These are phyloP conservation scores for Fusarium albosuccineum DNA, from an alignment of 2,329 filamentous ascomycete species.

Conservation along the genomic window DNA sequence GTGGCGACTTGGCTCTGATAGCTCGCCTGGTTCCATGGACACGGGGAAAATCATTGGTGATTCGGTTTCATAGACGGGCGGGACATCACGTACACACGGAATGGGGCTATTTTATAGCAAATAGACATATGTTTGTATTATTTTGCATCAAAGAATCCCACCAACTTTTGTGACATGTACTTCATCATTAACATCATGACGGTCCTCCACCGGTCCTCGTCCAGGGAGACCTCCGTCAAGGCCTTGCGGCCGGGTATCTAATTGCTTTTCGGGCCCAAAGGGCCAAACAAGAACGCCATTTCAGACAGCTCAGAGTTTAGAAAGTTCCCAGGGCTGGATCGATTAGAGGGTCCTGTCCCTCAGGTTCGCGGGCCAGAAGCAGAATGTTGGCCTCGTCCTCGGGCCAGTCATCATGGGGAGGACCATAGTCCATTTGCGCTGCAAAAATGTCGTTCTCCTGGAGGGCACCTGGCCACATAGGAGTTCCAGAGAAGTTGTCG, in stretches of 20 bases:
- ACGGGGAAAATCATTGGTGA: slow-evolving; percentile 15
- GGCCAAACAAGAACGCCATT: slow-evolving; percentile 21
- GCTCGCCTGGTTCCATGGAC: slow-evolving; percentile 1
- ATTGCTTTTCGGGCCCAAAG: slow-evolving; percentile 25
- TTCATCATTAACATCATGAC: slow-evolving; percentile 31
- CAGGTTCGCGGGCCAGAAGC: slow-evolving; percentile 51
- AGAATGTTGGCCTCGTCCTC: slow-evolving; percentile 60
- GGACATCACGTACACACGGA: slow-evolving; percentile 10
- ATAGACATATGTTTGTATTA: slow-evolving; percentile 4
- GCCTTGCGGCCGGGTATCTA: slow-evolving; percentile 45
- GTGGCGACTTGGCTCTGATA: slow-evolving; percentile 1
- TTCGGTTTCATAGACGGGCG: slow-evolving; percentile 38
- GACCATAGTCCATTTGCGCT: slow-evolving; percentile 49
- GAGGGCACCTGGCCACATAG: slow-evolving; percentile 42
- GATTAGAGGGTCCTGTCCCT: slow-evolving; percentile 44
- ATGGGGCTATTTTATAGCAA: slow-evolving; percentile 3
- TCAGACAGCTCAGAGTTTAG: slow-evolving; percentile 7
- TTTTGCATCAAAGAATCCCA: not conserved
- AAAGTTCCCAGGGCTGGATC: slow-evolving; percentile 49
- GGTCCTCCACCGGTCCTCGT: not conserved
- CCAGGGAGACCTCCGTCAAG: slow-evolving; percentile 7
- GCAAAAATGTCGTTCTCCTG: slow-evolving; percentile 53
- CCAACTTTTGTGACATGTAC: slow-evolving; percentile 18
- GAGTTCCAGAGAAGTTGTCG: slow-evolving; percentile 24
- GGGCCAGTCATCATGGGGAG: slow-evolving; percentile 57